A percentile compares a stretch with the other conserved stretches of the same genome.
Conservation (phyloP, 305 asterid genomes). For the Fraxinus floribunda region DNA sequence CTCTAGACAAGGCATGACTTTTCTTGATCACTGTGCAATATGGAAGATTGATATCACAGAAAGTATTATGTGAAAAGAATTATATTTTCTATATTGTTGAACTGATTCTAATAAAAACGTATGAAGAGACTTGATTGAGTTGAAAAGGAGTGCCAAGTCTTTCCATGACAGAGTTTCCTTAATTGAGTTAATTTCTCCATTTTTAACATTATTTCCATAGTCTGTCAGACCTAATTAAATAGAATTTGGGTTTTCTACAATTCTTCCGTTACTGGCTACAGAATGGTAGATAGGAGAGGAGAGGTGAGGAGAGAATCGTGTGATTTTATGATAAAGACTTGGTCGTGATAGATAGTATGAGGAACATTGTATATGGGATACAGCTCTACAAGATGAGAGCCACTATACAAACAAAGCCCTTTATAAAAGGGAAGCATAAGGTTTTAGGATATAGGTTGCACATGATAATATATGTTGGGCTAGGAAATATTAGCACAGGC, state of each 20-base stretch:
- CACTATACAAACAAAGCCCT: background rate
- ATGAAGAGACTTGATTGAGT: background rate
- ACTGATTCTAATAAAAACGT: background rate
- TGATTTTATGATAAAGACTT: background rate
- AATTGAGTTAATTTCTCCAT: background rate
- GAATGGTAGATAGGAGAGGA: background rate
- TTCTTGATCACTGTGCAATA: slow-evolving; percentile 6
- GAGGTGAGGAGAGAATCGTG: background rate
- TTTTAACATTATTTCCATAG: background rate
- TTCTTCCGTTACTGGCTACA: background rate
- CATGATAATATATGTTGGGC: background rate
- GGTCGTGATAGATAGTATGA: background rate
- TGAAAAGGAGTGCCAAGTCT: background rate
- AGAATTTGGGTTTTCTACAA: background rate
- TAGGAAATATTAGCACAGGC: background rate
- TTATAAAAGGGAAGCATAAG: background rate
- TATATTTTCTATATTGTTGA: background rate
- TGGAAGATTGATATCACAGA: background rate
- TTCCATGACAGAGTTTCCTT: background rate
- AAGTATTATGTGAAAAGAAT: background rate
- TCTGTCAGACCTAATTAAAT: background rate
- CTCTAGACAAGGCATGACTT: background rate
- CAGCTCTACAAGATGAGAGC: background rate
- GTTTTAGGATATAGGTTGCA: background rate
- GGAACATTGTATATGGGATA: background rate